Evolutionary conservation across 176 grass and related monocot species (phyloP).

Genomic region (Oryza glaberrima): DNA sequence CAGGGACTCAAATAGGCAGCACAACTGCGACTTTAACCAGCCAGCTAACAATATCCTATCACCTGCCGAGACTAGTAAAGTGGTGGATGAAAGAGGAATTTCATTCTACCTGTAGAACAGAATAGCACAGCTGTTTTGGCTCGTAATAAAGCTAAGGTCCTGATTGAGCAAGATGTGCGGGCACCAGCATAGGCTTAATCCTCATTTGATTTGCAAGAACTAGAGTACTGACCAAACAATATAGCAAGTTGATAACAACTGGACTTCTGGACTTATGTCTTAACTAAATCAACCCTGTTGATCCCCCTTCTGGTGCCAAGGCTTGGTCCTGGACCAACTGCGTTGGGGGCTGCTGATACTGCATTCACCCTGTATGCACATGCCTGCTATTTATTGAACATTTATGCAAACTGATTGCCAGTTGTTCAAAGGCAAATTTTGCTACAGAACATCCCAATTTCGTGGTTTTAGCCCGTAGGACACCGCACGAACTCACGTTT

Average conservation of each 20-base stretch:
- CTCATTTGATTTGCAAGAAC: not conserved
- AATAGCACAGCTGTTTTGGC: too few species aligned
- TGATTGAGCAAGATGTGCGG: too few species aligned
- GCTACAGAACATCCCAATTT: too few species aligned
- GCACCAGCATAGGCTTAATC: too few species aligned
- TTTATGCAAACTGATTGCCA: not conserved
- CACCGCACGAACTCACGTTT: too few species aligned
- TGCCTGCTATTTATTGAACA: constrained; percentile 18
- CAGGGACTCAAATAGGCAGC: not conserved
- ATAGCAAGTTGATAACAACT: not conserved
- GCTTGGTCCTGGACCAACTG: not conserved
- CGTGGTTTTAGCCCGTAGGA: too few species aligned
- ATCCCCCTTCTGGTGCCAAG: not conserved
- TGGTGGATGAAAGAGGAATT: too few species aligned
- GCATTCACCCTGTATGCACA: not conserved
- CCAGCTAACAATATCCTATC: not conserved
- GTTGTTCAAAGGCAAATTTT: not conserved
- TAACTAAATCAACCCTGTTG: not conserved
- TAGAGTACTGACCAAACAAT: not conserved
- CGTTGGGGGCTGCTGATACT: not conserved
- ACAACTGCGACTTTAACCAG: not conserved
- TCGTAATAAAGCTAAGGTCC: too few species aligned
- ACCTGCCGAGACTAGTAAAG: not conserved
- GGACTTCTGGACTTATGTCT: not conserved
- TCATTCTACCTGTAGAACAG: too few species aligned